Conservation (phyloP, 1,284 basidiomycete species). For the Ustilago esculenta region DNA sequence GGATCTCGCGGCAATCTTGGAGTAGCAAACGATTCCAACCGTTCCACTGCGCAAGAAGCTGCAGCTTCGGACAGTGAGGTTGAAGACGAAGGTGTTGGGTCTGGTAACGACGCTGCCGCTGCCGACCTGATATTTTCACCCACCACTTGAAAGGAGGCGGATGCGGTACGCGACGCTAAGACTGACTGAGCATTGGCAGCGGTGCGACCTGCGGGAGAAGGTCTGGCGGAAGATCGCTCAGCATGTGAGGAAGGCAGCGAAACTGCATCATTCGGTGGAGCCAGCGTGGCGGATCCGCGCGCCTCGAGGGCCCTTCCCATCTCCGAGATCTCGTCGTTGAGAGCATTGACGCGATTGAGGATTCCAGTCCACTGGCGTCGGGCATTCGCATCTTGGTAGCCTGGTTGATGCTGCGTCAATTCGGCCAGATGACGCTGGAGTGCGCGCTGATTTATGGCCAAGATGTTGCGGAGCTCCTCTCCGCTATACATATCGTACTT, state of each 20-base stretch:
- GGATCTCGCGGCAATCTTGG: no score
- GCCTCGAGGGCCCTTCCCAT: neutral
- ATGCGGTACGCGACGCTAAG: constrained; percentile 1
- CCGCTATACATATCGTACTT: constrained; percentile 2
- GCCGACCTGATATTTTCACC: constrained; percentile 20
- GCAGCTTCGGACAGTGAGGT: neutral
- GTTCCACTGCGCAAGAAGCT: neutral
- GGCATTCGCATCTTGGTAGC: neutral
- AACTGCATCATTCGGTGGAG: no score
- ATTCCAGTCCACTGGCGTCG: constrained; percentile 1
- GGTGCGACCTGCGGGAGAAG: neutral
- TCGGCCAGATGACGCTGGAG: neutral
- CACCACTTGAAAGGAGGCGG: constrained; percentile 31
- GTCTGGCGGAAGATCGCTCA: neutral
- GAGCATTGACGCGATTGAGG: neutral
- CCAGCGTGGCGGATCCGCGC: neutral
- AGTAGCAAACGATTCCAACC: no score
- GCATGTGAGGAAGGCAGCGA: neutral
- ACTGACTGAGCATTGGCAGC: neutral
- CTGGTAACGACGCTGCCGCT: neutral
- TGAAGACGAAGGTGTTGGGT: neutral
- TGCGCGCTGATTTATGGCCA: neutral
- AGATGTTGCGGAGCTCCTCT: constrained; percentile 4
- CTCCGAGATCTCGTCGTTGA: neutral
- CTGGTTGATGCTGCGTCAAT: neutral